These are phyloP conservation scores for Falciphora oryzae DNA, from an alignment of 2,329 filamentous ascomycete species.

Conservation along the genomic window DNA sequence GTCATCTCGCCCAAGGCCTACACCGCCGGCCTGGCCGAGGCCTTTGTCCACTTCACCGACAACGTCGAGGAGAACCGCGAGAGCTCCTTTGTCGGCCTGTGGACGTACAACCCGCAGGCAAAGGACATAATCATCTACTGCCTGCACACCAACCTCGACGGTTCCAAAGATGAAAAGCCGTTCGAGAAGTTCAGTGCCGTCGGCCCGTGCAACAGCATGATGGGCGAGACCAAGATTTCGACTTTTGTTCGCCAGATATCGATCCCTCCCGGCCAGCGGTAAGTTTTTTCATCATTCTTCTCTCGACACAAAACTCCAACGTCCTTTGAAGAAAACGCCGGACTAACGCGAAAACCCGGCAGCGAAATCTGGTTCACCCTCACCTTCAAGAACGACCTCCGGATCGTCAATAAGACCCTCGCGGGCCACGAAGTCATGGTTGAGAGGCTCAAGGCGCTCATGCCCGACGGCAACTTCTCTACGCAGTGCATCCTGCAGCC, in stretches of 20 bases:
- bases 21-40: constrained; percentile 10
- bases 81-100: constrained; percentile 14
- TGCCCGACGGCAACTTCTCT: constrained; percentile 25
- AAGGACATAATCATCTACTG: constrained; percentile 1
- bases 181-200: not conserved
- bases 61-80: constrained; percentile 14
- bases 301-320: too few relatives aligned
- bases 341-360: too few relatives aligned
- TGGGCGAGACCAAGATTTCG: not conserved
- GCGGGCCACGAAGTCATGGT: constrained; percentile 34
- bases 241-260: not conserved
- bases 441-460: constrained; percentile 21
- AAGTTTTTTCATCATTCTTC: not conserved
- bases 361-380: constrained; percentile 17
- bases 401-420: constrained; percentile 26
- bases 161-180: not conserved
- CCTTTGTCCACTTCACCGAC: constrained; percentile 15
- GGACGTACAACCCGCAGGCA: constrained; percentile 5
- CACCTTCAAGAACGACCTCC: constrained; percentile 26
- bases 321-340: too few relatives aligned
- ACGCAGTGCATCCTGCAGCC: constrained; percentile 30
- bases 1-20: not conserved
- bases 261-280: not conserved
- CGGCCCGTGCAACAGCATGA: not conserved
- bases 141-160: not conserved